Conservation (phyloP, 257 asterid genomes). For the Primulina tabacum region DNA sequence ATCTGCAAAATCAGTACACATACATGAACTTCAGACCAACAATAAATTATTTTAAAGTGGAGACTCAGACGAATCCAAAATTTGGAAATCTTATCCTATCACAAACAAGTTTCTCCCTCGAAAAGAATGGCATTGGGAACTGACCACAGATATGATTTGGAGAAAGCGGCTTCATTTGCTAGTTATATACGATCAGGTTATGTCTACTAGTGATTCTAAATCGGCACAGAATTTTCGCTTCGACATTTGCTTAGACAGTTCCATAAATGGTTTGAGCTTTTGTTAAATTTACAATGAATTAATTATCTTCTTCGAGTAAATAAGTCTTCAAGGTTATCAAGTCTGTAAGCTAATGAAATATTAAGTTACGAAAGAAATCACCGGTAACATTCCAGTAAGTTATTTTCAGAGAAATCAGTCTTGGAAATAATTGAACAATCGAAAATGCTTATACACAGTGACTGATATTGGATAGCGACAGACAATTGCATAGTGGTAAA, state of each 20-base stretch:
- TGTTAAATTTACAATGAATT: neutral
- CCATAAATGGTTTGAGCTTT: constrained; percentile 3
- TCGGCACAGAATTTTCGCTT: neutral
- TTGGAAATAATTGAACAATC: neutral
- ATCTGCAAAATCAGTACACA: constrained; percentile 48
- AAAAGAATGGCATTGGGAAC: neutral
- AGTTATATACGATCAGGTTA: neutral
- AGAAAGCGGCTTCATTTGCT: neutral
- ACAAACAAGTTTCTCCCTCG: neutral
- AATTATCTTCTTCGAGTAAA: constrained; percentile 4
- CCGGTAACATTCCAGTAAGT: neutral
- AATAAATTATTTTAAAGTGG: neutral
- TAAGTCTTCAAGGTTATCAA: neutral
- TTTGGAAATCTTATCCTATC: neutral
- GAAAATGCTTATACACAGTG: constrained; percentile 8
- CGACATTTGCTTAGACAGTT: neutral
- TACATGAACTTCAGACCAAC: constrained; percentile 14
- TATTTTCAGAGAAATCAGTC: constrained; percentile 1
- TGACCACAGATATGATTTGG: neutral
- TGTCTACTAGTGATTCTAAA: neutral
- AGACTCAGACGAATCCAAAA: neutral
- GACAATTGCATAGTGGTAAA: neutral
- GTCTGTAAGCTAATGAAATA: constrained; percentile 1
- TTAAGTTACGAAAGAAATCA: neutral
- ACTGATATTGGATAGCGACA: neutral